These are phyloP conservation scores for Cladophialophora exuberans DNA, from an alignment of 2,329 filamentous ascomycete genomes.

Conservation along the genomic window DNA sequence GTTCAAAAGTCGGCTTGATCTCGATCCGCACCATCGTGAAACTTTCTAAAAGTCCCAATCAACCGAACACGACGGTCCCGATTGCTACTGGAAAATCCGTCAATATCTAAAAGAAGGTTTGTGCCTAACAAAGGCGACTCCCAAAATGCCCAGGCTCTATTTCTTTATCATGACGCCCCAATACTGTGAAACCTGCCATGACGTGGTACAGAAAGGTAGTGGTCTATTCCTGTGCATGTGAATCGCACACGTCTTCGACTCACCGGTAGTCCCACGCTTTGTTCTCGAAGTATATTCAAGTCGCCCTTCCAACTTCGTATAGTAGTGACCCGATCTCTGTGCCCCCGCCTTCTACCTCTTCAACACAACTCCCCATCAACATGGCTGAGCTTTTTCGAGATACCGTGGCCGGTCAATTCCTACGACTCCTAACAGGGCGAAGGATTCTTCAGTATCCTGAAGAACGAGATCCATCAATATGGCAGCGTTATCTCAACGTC, in stretches of 20 bases:
- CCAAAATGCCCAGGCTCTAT: too few species aligned
- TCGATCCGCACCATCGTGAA: constrained; percentile 49
- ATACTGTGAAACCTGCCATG: constrained; percentile 44
- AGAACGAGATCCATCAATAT: constrained; percentile 10
- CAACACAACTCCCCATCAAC: constrained; percentile 36
- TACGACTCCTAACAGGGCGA: constrained; percentile 7
- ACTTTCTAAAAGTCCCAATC: constrained; percentile 30
- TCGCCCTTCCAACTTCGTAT: too few species aligned
- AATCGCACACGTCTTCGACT: not conserved
- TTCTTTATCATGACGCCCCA: constrained; percentile 5
- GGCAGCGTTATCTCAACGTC: constrained; percentile 43
- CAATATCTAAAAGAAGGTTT: constrained; percentile 50
- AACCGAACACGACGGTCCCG: not conserved
- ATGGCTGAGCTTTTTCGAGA: constrained; percentile 11
- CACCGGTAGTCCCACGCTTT: not conserved
- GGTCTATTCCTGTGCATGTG: not conserved
- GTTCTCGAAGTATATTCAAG: too few species aligned
- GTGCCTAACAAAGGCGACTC: not conserved
- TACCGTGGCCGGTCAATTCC: constrained; percentile 3
- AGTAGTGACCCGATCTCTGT: too few species aligned
- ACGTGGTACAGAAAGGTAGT: constrained; percentile 40
- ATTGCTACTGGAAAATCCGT: constrained; percentile 43
- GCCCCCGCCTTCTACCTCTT: not conserved
- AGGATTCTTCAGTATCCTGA: constrained; percentile 11
- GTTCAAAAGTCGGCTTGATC: not conserved